phyloP scores from a whole-genome alignment of 805 yeast species.

The Sugiyamaella qingdaonensis region DNA sequence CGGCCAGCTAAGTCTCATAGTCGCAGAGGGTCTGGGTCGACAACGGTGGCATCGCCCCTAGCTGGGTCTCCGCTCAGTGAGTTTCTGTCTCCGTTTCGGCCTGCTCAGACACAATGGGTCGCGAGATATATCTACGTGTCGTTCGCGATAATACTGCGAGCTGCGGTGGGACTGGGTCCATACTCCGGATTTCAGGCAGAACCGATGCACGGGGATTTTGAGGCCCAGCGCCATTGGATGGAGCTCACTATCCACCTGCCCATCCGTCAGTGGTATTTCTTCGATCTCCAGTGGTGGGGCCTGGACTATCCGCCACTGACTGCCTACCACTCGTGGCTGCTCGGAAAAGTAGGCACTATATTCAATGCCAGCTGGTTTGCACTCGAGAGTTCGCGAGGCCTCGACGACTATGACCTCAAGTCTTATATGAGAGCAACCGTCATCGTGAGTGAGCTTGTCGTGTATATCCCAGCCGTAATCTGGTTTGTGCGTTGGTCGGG shows the following conservation, averaged over 20 bases:
- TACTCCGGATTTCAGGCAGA: constrained; percentile 68
- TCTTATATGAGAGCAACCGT: constrained; percentile 83
- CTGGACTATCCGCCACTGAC: constrained; percentile 96
- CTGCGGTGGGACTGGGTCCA: constrained; percentile 85
- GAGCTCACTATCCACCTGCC: constrained; percentile 82
- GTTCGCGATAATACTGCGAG: constrained; percentile 68
- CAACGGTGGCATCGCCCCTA: constrained; percentile 29
- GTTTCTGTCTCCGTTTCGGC: constrained; percentile 70
- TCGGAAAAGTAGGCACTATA: constrained; percentile 65
- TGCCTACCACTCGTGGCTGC: constrained; percentile 81
- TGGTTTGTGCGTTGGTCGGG: constrained; percentile 70
- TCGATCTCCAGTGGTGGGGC: constrained; percentile 92
- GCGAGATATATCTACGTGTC: constrained; percentile 58
- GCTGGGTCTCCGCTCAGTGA: constrained; percentile 69
- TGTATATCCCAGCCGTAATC: constrained; percentile 78
- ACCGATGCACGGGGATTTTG: constrained; percentile 93
- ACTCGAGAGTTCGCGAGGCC: constrained; percentile 67
- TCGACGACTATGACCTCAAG: constrained; percentile 63
- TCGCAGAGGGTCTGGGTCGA: not conserved
- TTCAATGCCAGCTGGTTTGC: constrained; percentile 72
- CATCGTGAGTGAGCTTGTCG: constrained; percentile 63
- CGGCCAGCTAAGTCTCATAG: not conserved
- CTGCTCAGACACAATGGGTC: constrained; percentile 86
- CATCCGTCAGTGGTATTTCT: constrained; percentile 76
- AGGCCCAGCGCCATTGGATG: constrained; percentile 98